Evolutionary conservation across 768 basidiomycete genomes (phyloP).

Genomic region (Melanogaster broomeanus): DNA sequence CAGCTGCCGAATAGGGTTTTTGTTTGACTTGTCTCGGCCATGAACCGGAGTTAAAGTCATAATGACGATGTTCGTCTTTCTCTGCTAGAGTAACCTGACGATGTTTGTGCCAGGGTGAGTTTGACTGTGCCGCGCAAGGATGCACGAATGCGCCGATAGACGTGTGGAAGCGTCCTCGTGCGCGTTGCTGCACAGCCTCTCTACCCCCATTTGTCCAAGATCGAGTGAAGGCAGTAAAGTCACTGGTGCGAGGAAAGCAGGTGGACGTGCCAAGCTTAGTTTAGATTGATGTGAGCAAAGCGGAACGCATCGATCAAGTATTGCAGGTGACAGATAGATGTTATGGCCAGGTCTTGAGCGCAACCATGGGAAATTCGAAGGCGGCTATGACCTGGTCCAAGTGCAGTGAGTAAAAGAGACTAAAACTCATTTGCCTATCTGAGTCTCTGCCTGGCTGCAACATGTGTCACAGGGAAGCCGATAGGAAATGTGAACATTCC

Average conservation of each 20-base stretch:
- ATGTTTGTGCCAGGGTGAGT: background rate
- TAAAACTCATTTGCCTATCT: constrained; percentile 9
- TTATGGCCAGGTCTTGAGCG: background rate
- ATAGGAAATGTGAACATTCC: constrained; percentile 3
- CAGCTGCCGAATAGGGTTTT: background rate
- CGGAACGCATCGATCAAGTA: background rate
- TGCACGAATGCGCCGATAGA: constrained; percentile 2
- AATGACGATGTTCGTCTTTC: background rate
- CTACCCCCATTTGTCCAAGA: constrained; percentile 1
- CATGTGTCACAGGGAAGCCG: constrained; percentile 7
- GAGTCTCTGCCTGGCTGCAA: constrained; percentile 1
- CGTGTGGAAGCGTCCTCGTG: background rate
- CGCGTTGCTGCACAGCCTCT: background rate
- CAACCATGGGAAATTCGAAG: background rate
- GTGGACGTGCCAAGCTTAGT: background rate
- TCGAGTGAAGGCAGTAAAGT: constrained; percentile 1
- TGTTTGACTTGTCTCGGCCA: background rate
- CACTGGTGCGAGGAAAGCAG: background rate
- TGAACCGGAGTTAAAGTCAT: background rate
- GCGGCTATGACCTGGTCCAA: background rate
- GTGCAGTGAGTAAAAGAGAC: background rate
- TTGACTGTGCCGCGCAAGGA: background rate
- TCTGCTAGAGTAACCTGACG: background rate
- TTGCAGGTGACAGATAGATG: background rate
- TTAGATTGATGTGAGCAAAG: background rate